These are phyloP conservation scores for Calonectria pseudoreteaudii DNA, from an alignment of 2,329 filamentous ascomycete species.

Conservation along the genomic window DNA sequence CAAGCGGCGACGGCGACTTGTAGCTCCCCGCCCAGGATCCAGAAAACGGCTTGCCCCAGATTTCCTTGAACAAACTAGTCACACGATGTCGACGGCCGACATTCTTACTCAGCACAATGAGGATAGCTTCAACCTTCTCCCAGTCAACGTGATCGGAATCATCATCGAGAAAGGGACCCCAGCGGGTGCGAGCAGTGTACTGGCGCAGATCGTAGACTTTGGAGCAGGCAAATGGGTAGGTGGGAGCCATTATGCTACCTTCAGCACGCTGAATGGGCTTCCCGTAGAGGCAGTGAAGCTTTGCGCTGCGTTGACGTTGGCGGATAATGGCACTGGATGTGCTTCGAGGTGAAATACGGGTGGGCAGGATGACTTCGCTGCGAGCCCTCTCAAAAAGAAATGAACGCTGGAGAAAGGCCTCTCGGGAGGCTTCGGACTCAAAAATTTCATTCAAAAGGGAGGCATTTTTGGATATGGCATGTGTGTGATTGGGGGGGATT, in stretches of 20 bases:
- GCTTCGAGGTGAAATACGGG: slow-evolving; percentile 45
- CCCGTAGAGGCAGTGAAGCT: slow-evolving; percentile 77
- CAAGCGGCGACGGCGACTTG: slow-evolving; percentile 46
- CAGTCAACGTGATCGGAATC: slow-evolving; percentile 75
- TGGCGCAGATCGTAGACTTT: slow-evolving; percentile 80
- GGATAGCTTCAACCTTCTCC: slow-evolving; percentile 82
- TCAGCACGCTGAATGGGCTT: slow-evolving; percentile 62
- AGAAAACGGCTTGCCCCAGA: slow-evolving; percentile 68
- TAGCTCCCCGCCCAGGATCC: slow-evolving; percentile 67
- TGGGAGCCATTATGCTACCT: slow-evolving; percentile 49
- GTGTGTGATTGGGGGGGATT: slow-evolving; percentile 43
- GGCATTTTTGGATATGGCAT: slow-evolving; percentile 60
- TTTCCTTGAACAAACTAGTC: slow-evolving; percentile 59
- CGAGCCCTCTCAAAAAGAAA: slow-evolving; percentile 71
- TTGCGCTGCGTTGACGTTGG: slow-evolving; percentile 77
- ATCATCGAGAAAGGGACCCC: slow-evolving; percentile 80
- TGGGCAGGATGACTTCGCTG: slow-evolving; percentile 44
- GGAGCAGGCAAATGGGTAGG: slow-evolving; percentile 73
- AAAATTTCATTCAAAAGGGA: slow-evolving; percentile 59
- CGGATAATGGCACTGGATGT: slow-evolving; percentile 48
- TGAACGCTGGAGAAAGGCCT: slow-evolving; percentile 73
- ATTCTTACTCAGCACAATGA: slow-evolving; percentile 76
- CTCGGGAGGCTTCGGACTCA: slow-evolving; percentile 61
- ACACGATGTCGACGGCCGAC: slow-evolving; percentile 61
- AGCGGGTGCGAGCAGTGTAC: slow-evolving; percentile 70